These are phyloP conservation scores for Phytophthora foliorum DNA, from an alignment of 352 stramenopile species.

Conservation along the genomic window DNA sequence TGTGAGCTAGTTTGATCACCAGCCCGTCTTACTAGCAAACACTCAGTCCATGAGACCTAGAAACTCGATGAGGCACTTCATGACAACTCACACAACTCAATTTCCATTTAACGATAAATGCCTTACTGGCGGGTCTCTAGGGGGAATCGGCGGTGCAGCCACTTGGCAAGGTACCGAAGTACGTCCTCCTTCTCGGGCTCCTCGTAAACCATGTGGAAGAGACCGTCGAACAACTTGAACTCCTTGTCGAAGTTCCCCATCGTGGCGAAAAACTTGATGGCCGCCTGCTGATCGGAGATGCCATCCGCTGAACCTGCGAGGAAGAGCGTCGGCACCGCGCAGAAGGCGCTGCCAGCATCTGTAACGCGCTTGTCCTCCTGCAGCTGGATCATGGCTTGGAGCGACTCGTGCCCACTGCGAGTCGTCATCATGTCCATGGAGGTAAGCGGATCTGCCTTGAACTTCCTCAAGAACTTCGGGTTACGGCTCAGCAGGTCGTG, in stretches of 20 bases:
- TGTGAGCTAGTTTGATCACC: background rate
- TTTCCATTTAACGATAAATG: constrained; percentile 15
- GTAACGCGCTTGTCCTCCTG: constrained; percentile 40
- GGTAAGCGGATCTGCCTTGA: constrained; percentile 47
- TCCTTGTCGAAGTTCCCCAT: constrained; percentile 65
- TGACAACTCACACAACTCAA: constrained; percentile 10
- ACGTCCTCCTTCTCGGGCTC: constrained; percentile 64
- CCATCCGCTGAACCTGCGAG: constrained; percentile 57
- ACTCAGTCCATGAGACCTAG: background rate
- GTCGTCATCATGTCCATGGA: constrained; percentile 47
- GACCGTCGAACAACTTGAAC: constrained; percentile 65
- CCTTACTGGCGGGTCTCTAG: constrained; percentile 27
- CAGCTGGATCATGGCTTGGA: constrained; percentile 47
- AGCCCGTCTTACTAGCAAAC: no score
- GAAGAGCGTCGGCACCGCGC: constrained; percentile 42
- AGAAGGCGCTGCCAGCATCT: constrained; percentile 33
- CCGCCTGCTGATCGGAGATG: constrained; percentile 53
- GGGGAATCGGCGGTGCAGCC: constrained; percentile 38
- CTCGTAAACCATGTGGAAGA: constrained; percentile 69
- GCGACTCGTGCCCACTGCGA: constrained; percentile 43
- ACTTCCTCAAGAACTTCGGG: constrained; percentile 42
- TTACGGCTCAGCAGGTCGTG: constrained; percentile 49
- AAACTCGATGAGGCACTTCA: background rate
- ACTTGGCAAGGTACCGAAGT: constrained; percentile 35
- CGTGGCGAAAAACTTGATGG: constrained; percentile 57